A percentile compares a stretch with the other conserved stretches of the same genome.
phyloP scores from a whole-genome alignment of 129 eudicot genomes.

The Ambrosia trifida region DNA sequence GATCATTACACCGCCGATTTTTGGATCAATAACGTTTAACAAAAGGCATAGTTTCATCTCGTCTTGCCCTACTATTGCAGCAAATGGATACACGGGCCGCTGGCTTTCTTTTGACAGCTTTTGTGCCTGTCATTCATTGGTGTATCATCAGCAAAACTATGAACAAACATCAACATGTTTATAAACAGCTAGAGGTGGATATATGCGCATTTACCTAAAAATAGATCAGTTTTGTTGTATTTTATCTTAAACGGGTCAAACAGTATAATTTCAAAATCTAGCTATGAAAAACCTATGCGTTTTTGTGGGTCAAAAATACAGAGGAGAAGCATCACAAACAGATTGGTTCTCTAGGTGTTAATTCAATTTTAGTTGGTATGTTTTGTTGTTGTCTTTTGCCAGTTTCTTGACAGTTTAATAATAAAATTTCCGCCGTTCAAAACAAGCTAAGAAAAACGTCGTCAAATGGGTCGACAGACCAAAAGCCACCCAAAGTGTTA shows the following conservation, averaged over 20 bases:
- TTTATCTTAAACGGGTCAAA: not conserved
- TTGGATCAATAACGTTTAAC: constrained; percentile 88
- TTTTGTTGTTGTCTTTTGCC: too few relatives aligned
- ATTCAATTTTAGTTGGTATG: too few relatives aligned
- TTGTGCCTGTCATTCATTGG: constrained; percentile 47
- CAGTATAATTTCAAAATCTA: not conserved
- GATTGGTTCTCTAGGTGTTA: too few relatives aligned
- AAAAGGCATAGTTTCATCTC: constrained; percentile 94
- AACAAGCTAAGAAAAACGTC: not conserved
- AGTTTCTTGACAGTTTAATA: too few relatives aligned
- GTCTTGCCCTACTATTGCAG: constrained; percentile 99
- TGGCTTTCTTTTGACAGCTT: constrained; percentile 78
- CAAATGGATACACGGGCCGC: constrained; percentile 89
- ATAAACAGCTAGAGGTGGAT: not conserved
- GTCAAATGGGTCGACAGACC: not conserved
- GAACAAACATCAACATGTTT: constrained; percentile 1
- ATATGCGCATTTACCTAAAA: not conserved
- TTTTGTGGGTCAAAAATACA: too few relatives aligned
- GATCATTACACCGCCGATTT: constrained; percentile 96
- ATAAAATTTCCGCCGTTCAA: not conserved
- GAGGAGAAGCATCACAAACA: too few relatives aligned
- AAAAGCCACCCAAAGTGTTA: not conserved
- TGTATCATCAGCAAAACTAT: not conserved
- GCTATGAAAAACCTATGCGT: not conserved
- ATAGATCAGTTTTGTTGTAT: not conserved